phyloP scores from a whole-genome alignment of 331 rosid genomes.

The Rosa hybrid region DNA sequence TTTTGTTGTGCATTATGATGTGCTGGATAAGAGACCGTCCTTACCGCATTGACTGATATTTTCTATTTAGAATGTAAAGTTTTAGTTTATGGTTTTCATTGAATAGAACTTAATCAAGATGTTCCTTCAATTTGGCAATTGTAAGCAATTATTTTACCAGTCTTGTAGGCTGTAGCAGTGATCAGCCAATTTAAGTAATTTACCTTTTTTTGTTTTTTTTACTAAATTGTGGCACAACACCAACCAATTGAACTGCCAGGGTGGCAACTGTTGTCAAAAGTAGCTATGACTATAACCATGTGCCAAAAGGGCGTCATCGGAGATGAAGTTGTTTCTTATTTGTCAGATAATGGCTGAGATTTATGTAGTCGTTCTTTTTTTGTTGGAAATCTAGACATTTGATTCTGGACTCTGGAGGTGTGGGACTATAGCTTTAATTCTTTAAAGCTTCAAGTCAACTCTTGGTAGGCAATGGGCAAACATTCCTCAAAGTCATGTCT shows the following conservation, averaged over 20 bases:
- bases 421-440: background rate
- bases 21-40: constrained; percentile 79
- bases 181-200: background rate
- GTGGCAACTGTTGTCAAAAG: background rate
- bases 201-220: background rate
- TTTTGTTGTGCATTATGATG: constrained; percentile 71
- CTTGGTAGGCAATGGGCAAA: background rate
- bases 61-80: constrained; percentile 48
- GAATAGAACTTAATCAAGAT: constrained; percentile 35
- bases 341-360: background rate
- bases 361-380: background rate
- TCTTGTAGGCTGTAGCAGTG: constrained; percentile 20
- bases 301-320: background rate
- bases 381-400: background rate
- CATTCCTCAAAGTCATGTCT: no score
- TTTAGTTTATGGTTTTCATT: constrained; percentile 30
- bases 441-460: background rate
- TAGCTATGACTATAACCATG: background rate
- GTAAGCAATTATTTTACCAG: constrained; percentile 17
- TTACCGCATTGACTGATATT: constrained; percentile 47
- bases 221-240: background rate
- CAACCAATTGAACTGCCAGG: background rate
- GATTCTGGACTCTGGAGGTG: background rate
- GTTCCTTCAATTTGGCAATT: constrained; percentile 27
- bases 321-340: background rate